These are phyloP conservation scores for Penicillium sp. DNA, from an alignment of 2,329 filamentous ascomycete genomes.

Conservation along the genomic window DNA sequence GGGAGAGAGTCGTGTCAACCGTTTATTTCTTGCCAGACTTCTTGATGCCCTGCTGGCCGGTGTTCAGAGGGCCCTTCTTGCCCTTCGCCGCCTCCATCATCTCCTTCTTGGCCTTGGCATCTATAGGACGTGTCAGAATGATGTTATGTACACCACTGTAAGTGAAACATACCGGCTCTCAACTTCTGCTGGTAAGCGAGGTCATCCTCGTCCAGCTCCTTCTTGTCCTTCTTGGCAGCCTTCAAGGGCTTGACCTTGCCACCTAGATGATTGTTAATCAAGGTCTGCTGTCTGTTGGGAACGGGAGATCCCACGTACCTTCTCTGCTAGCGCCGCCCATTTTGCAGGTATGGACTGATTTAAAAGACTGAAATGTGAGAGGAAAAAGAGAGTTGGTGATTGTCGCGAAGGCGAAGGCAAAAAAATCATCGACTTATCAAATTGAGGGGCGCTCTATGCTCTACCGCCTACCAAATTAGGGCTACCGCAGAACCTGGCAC, in stretches of 20 bases:
- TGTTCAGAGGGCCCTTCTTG: slow-evolving; percentile 77
- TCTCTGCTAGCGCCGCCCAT: slow-evolving; percentile 66
- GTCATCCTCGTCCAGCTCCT: slow-evolving; percentile 84
- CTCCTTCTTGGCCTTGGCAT: slow-evolving; percentile 81
- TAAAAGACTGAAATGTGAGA: slow-evolving; percentile 4
- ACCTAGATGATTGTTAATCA: slow-evolving; percentile 47
- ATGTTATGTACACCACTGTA: slow-evolving; percentile 4
- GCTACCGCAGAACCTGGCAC: slow-evolving; percentile 17
- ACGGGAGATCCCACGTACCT: slow-evolving; percentile 43
- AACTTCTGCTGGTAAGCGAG: slow-evolving; percentile 77
- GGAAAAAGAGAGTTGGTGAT: background rate
- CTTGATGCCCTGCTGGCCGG: slow-evolving; percentile 85
- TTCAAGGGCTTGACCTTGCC: slow-evolving; percentile 83
- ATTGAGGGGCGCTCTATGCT: slow-evolving; percentile 21
- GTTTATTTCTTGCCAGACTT: slow-evolving; percentile 93
- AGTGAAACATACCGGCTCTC: slow-evolving; percentile 62
- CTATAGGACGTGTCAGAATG: slow-evolving; percentile 39
- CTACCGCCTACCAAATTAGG: slow-evolving; percentile 30
- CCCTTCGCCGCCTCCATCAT: slow-evolving; percentile 74
- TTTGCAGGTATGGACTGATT: slow-evolving; percentile 7
- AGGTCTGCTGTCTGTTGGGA: slow-evolving; percentile 2
- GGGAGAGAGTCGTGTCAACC: background rate
- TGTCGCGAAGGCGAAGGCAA: slow-evolving; percentile 11
- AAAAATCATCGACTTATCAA: slow-evolving; percentile 20
- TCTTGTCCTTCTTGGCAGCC: slow-evolving; percentile 76